Evolutionary conservation across 1,284 basidiomycete genomes (phyloP), one percentile per base, ranked within the genome.

Genomic region (Mrakiaceae sp.): DNA sequence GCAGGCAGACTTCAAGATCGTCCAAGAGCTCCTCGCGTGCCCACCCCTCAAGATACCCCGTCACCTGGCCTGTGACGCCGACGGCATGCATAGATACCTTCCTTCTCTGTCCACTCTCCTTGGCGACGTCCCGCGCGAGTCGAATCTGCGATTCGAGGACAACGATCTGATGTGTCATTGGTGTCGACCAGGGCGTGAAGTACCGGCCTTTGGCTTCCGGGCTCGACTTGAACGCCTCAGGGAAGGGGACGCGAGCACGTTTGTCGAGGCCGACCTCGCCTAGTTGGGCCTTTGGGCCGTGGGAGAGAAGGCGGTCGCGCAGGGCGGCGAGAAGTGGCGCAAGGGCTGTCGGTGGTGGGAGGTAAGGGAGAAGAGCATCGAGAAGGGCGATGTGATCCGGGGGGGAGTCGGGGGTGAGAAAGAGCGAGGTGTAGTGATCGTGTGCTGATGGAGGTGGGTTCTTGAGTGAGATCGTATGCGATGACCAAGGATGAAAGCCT

Each of bases 211-310:
- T 44, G 10, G 55, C 11, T 11, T 56, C 42, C 7, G 42, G 5
- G 12, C 11, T 27, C 43, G 55, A 57, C 55, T 10, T n/a, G 6
- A 4, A 64, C 16, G 47, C 46, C 5, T n/a, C 5, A 12, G 63
- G 63, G 12, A 60, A 60, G 27, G 63, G 63, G 11, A 64, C 53
- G 9, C 58, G 58, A 16, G 63, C 63, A 3, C 49, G 27, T 43
- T 60, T 60, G 58, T 64, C 63, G 51, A 64, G 47, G 1, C 63
- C 63, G 39, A 60, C 52, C 42, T 64, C 63, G 39, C 63, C 63
- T 27, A 64, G 58, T 12, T 60, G 63, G 8, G 63, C 49, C 14
- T 40, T 40, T 2, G 63, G 58, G 42, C 55, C 43, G 12, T 51
- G 59, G 11, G 43, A 27, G 3, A 60, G 49, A 3, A 58, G 58